Percentiles rank a stretch among this genome's conserved stretches.
Evolutionary conservation across 176 grass and related monocot genomes (phyloP).

Genomic region (Guadua angustifolia): DNA sequence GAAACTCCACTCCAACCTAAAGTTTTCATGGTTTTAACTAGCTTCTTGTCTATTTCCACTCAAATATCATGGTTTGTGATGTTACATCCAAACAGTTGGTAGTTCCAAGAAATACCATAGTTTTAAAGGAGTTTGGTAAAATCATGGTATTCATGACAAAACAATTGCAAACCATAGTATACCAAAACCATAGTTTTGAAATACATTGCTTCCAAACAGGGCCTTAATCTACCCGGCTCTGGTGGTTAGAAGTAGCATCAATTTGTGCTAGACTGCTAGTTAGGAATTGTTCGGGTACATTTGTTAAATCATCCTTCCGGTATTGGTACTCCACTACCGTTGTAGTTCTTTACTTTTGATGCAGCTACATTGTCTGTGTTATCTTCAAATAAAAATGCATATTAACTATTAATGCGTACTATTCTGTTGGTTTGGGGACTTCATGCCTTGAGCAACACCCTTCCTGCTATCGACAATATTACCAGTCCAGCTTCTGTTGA

Average conservation of each 20-base stretch:
- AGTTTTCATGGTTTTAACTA: too few species aligned
- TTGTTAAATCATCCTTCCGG: not conserved
- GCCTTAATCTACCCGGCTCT: not conserved
- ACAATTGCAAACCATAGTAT: too few species aligned
- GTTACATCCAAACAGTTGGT: too few species aligned
- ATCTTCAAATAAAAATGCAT: not conserved
- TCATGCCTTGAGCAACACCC: constrained; percentile 11
- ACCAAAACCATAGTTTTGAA: too few species aligned
- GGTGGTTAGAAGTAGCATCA: not conserved
- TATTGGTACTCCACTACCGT: not conserved
- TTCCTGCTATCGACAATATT: not conserved
- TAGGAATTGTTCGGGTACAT: not conserved
- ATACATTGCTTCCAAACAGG: too few species aligned
- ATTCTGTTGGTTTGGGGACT: not conserved
- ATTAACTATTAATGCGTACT: not conserved
- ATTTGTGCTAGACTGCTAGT: too few species aligned
- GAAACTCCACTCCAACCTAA: too few species aligned
- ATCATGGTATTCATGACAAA: too few species aligned
- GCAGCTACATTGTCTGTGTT: not conserved
- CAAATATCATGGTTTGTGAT: too few species aligned
- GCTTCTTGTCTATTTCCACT: too few species aligned
- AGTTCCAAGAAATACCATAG: too few species aligned
- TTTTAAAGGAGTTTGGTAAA: too few species aligned
- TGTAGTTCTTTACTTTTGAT: not conserved
- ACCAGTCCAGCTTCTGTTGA: not conserved